Conservation (phyloP, 2,329 filamentous ascomycete species). For the Septoria linicola region DNA sequence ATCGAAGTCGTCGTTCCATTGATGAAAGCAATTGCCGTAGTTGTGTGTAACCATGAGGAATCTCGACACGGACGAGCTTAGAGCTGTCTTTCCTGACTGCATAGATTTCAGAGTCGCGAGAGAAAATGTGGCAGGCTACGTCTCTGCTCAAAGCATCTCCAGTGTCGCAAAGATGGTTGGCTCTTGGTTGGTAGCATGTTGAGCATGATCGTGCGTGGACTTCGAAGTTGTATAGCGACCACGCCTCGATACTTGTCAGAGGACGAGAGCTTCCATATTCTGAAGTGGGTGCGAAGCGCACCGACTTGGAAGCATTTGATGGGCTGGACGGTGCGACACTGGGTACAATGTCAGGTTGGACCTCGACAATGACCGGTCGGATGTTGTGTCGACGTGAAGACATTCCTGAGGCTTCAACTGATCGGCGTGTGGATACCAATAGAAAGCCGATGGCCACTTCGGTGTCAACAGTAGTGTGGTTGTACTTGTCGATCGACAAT, state of each 20-base stretch:
- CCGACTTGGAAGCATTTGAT: conserved; percentile 33
- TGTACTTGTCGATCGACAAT: too few species aligned
- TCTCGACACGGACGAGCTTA: conserved; percentile 48
- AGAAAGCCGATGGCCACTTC: too few species aligned
- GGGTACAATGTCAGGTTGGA: conserved; percentile 27
- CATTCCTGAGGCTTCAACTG: too few species aligned
- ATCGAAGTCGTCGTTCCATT: conserved; percentile 43
- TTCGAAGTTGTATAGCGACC: conserved; percentile 51
- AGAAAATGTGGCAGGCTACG: conserved; percentile 48
- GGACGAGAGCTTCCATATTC: conserved; percentile 41
- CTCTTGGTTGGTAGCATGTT: conserved; percentile 45
- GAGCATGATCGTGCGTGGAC: conserved; percentile 47
- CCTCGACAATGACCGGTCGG: conserved; percentile 31
- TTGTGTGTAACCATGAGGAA: conserved; percentile 45
- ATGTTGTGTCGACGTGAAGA: conserved; percentile 23
- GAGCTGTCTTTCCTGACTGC: conserved; percentile 29
- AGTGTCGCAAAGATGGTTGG: conserved; percentile 44
- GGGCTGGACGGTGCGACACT: conserved; percentile 31
- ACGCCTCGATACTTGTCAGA: conserved; percentile 44
- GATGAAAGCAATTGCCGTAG: conserved; percentile 43
- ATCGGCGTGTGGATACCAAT: too few species aligned
- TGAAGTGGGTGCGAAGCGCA: conserved; percentile 33
- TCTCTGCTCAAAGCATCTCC: conserved; percentile 48
- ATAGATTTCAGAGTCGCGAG: conserved; percentile 36
- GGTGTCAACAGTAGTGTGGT: too few species aligned